Evolutionary conservation across 192 early-diverging fungal genomes (phyloP), one percentile per base, ranked within the genome.

Genomic region (Entrophospora sp.): DNA sequence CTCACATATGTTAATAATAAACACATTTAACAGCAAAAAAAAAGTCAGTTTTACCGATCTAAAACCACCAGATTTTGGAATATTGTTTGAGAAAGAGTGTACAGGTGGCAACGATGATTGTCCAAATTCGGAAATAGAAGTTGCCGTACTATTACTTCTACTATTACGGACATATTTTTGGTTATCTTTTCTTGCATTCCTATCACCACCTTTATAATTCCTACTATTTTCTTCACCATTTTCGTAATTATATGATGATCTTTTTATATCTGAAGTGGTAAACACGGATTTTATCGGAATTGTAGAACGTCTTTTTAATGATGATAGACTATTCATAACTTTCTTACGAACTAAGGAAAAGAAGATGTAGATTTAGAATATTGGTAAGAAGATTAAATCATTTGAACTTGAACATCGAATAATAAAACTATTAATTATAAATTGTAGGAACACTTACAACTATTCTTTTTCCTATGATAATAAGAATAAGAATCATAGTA

Each of bases 381-480:
- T n/a, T n/a, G n/a, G n/a, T n/a, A n/a, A n/a, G n/a, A n/a, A n/a
- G n/a, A n/a, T n/a, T n/a, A n/a, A n/a, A n/a, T n/a, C n/a, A n/a
- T n/a, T n/a, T n/a, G n/a, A n/a, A n/a, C n/a, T n/a, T n/a, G n/a
- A n/a, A n/a, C n/a, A 22, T 14, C 14, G 18, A 34, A 25, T 35
- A 55, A 24, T 34, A 34, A 35, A 31, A 12, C n/a, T 36, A 16
- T 3, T 36, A 36, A 36, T 8, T 22, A 31, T 8, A 35, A 7
- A 56, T 22, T 1, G 5, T 35, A 1, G 35, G 2, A 56, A 34
- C 2, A 44, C 40, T 61, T 28, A 61, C 59, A 61, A 20, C 38
- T 16, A 44, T 32, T 61, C 7, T 61, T 61, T 42, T 61, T 43
- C 24, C 59, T 61, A 27, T 13, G 43, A 30, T 44, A 16, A 61